These are phyloP conservation scores for Monosporascus sp. DNA, from an alignment of 2,329 filamentous ascomycete genomes.

Conservation along the genomic window DNA sequence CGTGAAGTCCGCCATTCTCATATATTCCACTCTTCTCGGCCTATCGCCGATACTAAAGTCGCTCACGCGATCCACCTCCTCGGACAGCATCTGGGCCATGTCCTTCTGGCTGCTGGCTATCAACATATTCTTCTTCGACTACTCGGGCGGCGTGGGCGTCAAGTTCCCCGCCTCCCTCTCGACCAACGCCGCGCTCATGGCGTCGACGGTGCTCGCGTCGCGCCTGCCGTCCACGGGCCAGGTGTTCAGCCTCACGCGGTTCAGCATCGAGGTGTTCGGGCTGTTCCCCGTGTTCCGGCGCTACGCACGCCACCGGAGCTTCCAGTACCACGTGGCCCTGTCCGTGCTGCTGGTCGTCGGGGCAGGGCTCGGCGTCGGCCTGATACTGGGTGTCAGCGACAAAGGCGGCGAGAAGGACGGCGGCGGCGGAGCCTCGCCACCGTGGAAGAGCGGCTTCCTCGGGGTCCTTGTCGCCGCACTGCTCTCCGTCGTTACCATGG, in stretches of 20 bases:
- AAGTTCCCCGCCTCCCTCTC: conserved; percentile 72
- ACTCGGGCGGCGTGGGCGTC: conserved; percentile 62
- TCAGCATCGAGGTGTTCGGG: conserved; percentile 95
- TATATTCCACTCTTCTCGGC: conserved; percentile 87
- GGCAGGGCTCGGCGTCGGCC: conserved; percentile 72
- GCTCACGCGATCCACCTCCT: conserved; percentile 85
- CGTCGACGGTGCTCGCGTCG: conserved; percentile 86
- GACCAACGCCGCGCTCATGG: conserved; percentile 95
- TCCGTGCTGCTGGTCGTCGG: conserved; percentile 72
- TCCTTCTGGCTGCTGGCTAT: conserved; percentile 88
- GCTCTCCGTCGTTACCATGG: conserved; percentile 73
- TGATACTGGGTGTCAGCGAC: conserved; percentile 45
- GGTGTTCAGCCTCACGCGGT: conserved; percentile 90
- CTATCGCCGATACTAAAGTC: conserved; percentile 95
- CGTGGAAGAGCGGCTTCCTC: conserved; percentile 54
- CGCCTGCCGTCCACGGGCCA: conserved; percentile 84
- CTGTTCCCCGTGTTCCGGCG: conserved; percentile 96
- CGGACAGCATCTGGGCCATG: conserved; percentile 96
- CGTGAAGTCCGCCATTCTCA: conserved; percentile 85
- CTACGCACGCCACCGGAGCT: conserved; percentile 75
- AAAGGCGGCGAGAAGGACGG: conserved; percentile 33
- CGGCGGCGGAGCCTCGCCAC: conserved; percentile 18
- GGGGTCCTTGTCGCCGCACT: conserved; percentile 74
- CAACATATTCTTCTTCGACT: conserved; percentile 98
- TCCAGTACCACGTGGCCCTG: conserved; percentile 72